phyloP scores from a whole-genome alignment of 2,329 filamentous ascomycete genomes.

The Alternaria sp. region DNA sequence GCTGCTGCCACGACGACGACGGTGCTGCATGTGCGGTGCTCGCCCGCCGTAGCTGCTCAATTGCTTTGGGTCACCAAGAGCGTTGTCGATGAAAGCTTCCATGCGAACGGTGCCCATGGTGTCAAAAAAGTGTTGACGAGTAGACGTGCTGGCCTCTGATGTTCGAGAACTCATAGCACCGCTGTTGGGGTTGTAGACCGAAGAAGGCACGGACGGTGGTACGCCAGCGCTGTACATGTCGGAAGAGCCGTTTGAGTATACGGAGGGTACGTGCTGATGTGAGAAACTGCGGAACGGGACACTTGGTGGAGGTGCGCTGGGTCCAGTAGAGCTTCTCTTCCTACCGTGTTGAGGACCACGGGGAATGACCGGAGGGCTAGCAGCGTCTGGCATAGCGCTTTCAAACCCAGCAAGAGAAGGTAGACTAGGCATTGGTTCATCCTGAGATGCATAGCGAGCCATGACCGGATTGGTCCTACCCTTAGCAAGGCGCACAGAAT shows the following conservation, averaged over 20 bases:
- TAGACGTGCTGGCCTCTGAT: conserved; percentile 59
- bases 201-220: conserved; percentile 48
- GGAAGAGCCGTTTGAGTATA: conserved; percentile 51
- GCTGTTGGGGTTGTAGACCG: conserved; percentile 51
- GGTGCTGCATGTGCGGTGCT: conserved; percentile 32
- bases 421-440: conserved; percentile 43
- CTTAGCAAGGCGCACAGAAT: conserved; percentile 91
- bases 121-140: conserved; percentile 75
- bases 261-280: conserved; percentile 51
- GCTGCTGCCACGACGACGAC: conserved; percentile 45
- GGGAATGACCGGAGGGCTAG: conserved; percentile 75
- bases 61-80: conserved; percentile 35
- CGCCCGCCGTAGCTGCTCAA: conserved; percentile 20
- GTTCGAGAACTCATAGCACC: conserved; percentile 59
- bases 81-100: conserved; percentile 87
- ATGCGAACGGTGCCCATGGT: conserved; percentile 89
- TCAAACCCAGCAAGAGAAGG: conserved; percentile 40
- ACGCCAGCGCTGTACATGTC: conserved; percentile 46
- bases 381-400: conserved; percentile 65
- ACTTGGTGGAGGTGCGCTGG: conserved; percentile 72
- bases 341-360: conserved; percentile 77
- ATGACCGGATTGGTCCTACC: conserved; percentile 59
- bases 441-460: conserved; percentile 44
- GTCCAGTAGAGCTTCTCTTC: conserved; percentile 89
- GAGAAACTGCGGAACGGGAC: conserved; percentile 81